phyloP scores from a whole-genome alignment of 2,329 filamentous ascomycete species.

The Penicillium sclerotiorum region DNA sequence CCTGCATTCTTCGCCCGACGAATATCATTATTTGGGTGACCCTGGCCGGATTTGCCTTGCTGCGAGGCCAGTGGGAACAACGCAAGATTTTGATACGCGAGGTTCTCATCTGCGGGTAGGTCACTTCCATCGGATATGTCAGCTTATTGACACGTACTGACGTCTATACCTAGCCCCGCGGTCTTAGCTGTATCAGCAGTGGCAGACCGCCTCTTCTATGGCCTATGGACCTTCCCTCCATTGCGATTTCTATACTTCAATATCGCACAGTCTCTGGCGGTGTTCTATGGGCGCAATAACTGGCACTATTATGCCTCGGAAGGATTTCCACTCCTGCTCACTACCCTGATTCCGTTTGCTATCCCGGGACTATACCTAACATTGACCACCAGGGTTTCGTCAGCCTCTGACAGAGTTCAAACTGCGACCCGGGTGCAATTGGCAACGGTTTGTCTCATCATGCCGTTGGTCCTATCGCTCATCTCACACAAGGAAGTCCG shows the following conservation, averaged over 20 bases:
- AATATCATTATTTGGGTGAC: conserved; percentile 83
- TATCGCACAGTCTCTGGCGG: conserved; percentile 78
- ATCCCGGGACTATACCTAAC: conserved; percentile 64
- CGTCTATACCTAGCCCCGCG: no score
- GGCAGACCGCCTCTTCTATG: conserved; percentile 79
- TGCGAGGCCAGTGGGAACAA: conserved; percentile 45
- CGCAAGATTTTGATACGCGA: conserved; percentile 63
- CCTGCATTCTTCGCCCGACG: conserved; percentile 85
- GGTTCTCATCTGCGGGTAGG: conserved; percentile 60
- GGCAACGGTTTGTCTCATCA: conserved; percentile 61
- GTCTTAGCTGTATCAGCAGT: conserved; percentile 66
- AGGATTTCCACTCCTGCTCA: conserved; percentile 83
- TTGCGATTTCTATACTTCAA: conserved; percentile 90
- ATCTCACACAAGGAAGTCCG: conserved; percentile 96
- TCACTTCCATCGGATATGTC: neutral
- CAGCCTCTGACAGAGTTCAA: conserved; percentile 33
- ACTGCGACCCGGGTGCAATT: conserved; percentile 56
- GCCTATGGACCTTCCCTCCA: conserved; percentile 83
- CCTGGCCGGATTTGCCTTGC: conserved; percentile 60
- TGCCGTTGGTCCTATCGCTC: conserved; percentile 67
- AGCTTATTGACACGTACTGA: conserved; percentile 13
- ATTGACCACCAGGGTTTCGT: conserved; percentile 39
- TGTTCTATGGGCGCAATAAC: conserved; percentile 89
- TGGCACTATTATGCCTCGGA: conserved; percentile 94
- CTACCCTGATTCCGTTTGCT: conserved; percentile 78